phyloP scores from a whole-genome alignment of 1,139 yeast species.

The Yamadazyma kanchanaburiensis region DNA sequence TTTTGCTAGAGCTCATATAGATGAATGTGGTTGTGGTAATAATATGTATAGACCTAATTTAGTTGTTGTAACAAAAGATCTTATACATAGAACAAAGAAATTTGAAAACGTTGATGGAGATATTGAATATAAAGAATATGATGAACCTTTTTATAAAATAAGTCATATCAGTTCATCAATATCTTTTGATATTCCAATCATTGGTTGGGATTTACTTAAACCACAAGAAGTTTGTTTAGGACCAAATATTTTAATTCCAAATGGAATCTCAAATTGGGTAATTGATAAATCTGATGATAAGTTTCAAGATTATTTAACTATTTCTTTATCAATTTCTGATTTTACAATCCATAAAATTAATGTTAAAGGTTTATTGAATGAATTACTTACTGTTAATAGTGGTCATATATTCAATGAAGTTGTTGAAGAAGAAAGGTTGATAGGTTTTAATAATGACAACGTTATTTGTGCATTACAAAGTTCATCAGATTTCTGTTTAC shows the following conservation, averaged over 20 bases:
- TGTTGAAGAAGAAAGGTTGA: conserved; percentile 6
- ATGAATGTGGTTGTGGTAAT: conserved; percentile 34
- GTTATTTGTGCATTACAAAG: conserved; percentile 29
- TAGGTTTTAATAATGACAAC: conserved; percentile 26
- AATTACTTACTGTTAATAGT: conserved; percentile 17
- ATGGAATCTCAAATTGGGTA: conserved; percentile 35
- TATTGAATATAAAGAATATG: conserved; percentile 7
- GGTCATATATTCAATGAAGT: conserved; percentile 14
- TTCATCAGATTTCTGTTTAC: conserved; percentile 25
- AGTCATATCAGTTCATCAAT: conserved; percentile 33
- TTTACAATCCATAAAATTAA: conserved; percentile 29
- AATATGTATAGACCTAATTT: conserved; percentile 36
- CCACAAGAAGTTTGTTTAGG: conserved; percentile 26
- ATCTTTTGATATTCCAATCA: conserved; percentile 30
- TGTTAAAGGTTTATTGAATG: conserved; percentile 28
- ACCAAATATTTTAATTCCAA: conserved; percentile 35
- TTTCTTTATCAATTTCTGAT: conserved; percentile 32
- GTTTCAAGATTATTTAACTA: conserved; percentile 25
- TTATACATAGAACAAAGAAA: conserved; percentile 3
- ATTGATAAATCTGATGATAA: conserved; percentile 6
- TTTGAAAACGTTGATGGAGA: conserved; percentile 8
- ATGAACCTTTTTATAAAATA: conserved; percentile 18
- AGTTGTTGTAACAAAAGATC: conserved; percentile 21
- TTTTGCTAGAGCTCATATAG: conserved; percentile 35
- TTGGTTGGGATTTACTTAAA: conserved; percentile 27